Evolutionary conservation across 345 rosid species (phyloP).

Genomic region (Populus deltoides): DNA sequence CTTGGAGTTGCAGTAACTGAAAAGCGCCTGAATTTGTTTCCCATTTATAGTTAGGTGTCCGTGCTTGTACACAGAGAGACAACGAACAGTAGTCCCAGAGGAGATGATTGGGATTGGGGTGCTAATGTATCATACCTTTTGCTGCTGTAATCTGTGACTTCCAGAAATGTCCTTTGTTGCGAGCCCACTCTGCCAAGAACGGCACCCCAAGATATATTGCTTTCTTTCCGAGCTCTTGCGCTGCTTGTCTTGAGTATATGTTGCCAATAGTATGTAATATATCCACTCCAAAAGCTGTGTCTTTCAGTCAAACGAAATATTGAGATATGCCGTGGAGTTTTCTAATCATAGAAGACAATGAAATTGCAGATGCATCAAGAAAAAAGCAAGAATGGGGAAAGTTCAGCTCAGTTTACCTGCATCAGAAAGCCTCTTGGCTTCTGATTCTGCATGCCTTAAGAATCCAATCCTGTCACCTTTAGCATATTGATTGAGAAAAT

Average conservation of each 20-base stretch:
- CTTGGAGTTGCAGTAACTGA: slow-evolving; percentile 91
- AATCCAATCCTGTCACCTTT: slow-evolving; percentile 58
- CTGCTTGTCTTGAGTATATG: slow-evolving; percentile 59
- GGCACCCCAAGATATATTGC: slow-evolving; percentile 69
- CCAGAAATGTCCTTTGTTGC: slow-evolving; percentile 70
- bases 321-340: not conserved
- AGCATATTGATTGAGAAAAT: slow-evolving; percentile 52
- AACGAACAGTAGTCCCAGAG: not conserved
- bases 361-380: not conserved
- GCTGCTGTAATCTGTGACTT: slow-evolving; percentile 75
- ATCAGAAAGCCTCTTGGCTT: slow-evolving; percentile 54
- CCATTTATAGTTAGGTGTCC: not conserved
- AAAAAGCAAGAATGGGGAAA: not conserved
- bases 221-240: slow-evolving; percentile 71
- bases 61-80: not conserved
- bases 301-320: not conserved
- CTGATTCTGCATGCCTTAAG: slow-evolving; percentile 47
- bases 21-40: slow-evolving; percentile 57
- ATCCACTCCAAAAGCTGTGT: slow-evolving; percentile 56
- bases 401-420: slow-evolving; percentile 36
- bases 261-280: slow-evolving; percentile 59
- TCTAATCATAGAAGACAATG: not conserved
- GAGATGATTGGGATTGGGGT: not conserved
- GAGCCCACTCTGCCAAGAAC: slow-evolving; percentile 67
- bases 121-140: slow-evolving; percentile 40